These are phyloP conservation scores for Kluyveromyces dobzhanskii DNA, from an alignment of 805 yeast genomes.

Conservation along the genomic window DNA sequence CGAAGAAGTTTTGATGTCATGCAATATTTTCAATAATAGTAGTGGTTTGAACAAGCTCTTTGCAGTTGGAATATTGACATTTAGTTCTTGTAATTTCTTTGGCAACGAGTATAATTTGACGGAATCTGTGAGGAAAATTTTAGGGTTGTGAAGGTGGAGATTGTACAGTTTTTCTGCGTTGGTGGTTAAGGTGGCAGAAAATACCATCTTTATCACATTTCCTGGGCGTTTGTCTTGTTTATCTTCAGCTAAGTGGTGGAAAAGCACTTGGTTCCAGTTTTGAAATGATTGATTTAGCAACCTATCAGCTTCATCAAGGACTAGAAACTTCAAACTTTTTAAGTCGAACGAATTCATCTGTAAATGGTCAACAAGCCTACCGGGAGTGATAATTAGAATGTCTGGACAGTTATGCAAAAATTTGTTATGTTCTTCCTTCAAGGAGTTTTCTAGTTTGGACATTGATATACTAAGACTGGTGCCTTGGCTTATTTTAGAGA, in stretches of 20 bases:
- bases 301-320: slow-evolving; percentile 78
- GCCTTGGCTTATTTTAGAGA: slow-evolving; percentile 55
- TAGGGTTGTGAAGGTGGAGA: slow-evolving; percentile 62
- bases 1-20: not conserved
- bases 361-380: slow-evolving; percentile 74
- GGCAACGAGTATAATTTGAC: slow-evolving; percentile 57
- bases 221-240: slow-evolving; percentile 27
- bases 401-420: slow-evolving; percentile 48
- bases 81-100: slow-evolving; percentile 37
- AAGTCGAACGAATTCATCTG: slow-evolving; percentile 36
- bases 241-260: slow-evolving; percentile 32
- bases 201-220: slow-evolving; percentile 57
- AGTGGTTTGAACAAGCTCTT: slow-evolving; percentile 61
- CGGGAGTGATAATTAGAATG: slow-evolving; percentile 65
- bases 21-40: slow-evolving; percentile 49
- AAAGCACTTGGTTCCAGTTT: slow-evolving; percentile 69
- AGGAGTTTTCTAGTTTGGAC: slow-evolving; percentile 49
- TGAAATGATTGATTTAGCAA: slow-evolving; percentile 83
- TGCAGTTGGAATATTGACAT: slow-evolving; percentile 30
- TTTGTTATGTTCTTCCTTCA: slow-evolving; percentile 53
- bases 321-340: slow-evolving; percentile 47
- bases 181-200: slow-evolving; percentile 90
- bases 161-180: slow-evolving; percentile 81
- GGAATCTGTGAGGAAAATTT: slow-evolving; percentile 61
- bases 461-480: slow-evolving; percentile 47